A percentile compares a stretch with the other conserved stretches of the same genome.
Conservation (phyloP, 768 basidiomycete species). For the Amanita inopinata region DNA sequence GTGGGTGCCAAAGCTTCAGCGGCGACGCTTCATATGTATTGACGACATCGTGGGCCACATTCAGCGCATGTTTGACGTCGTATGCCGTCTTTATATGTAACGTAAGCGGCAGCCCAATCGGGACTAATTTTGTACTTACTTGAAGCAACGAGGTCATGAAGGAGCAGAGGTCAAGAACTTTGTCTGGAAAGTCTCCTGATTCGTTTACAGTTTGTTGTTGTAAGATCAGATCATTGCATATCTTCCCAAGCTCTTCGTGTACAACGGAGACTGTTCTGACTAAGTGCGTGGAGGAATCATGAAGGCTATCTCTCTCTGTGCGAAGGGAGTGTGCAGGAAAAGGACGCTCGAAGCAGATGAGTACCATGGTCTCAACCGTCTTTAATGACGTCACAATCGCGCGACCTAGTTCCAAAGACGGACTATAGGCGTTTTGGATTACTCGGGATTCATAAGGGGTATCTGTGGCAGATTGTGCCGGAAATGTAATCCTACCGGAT, state of each 20-base stretch:
- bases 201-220: slow-evolving; percentile 15
- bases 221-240: slow-evolving; percentile 23
- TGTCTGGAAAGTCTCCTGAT: slow-evolving; percentile 16
- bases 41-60: slow-evolving; percentile 22
- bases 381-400: slow-evolving; percentile 26
- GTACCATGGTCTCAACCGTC: slow-evolving; percentile 23
- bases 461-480: slow-evolving; percentile 7
- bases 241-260: slow-evolving; percentile 21
- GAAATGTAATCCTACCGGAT: slow-evolving; percentile 28
- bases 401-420: slow-evolving; percentile 24
- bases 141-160: slow-evolving; percentile 36
- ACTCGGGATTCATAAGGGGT: slow-evolving; percentile 9
- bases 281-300: slow-evolving; percentile 15
- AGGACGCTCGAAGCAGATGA: slow-evolving; percentile 18
- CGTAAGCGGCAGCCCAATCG: too few species aligned
- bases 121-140: slow-evolving; percentile 23
- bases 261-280: slow-evolving; percentile 15
- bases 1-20: slow-evolving; percentile 31
- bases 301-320: slow-evolving; percentile 12
- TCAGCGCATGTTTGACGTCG: slow-evolving; percentile 26
- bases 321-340: slow-evolving; percentile 4
- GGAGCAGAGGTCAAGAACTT: slow-evolving; percentile 26
- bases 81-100: slow-evolving; percentile 29
- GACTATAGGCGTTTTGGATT: slow-evolving; percentile 16
- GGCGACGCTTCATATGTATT: slow-evolving; percentile 21